These are phyloP conservation scores for Luffa acutangula DNA, from an alignment of 306 rosid genomes.

Conservation along the genomic window DNA sequence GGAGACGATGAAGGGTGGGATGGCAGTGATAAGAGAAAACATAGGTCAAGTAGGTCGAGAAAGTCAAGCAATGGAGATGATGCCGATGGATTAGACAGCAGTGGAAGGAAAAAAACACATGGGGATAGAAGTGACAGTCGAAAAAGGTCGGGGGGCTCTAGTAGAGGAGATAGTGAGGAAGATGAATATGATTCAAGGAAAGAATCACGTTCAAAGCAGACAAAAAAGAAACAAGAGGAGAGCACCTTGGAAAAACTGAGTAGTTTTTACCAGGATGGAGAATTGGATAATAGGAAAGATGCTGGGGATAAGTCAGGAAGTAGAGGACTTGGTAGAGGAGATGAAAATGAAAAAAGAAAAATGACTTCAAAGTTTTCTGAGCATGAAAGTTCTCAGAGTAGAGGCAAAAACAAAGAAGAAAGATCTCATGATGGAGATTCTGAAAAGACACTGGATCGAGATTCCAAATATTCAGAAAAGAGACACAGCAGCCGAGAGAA, in stretches of 20 bases:
- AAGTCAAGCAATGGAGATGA: slow-evolving; percentile 60
- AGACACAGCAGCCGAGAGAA: slow-evolving; percentile 59
- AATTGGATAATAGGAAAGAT: slow-evolving; percentile 51
- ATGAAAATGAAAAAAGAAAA: slow-evolving; percentile 51
- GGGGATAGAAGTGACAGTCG: slow-evolving; percentile 46
- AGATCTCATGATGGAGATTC: slow-evolving; percentile 31
- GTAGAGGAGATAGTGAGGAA: slow-evolving; percentile 54
- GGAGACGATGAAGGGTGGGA: slow-evolving; percentile 74
- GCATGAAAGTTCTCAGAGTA: slow-evolving; percentile 41
- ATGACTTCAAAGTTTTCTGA: slow-evolving; percentile 31
- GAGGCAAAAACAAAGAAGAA: slow-evolving; percentile 45
- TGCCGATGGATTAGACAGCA: slow-evolving; percentile 40
- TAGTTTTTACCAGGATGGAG: slow-evolving; percentile 93
- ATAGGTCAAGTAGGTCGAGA: slow-evolving; percentile 62
- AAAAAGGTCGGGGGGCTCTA: slow-evolving; percentile 46
- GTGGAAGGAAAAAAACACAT: slow-evolving; percentile 48
- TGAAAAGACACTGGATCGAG: slow-evolving; percentile 46
- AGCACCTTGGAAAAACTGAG: slow-evolving; percentile 85
- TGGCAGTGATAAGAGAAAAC: slow-evolving; percentile 62
- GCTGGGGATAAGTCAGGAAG: slow-evolving; percentile 44
- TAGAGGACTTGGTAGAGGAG: slow-evolving; percentile 26
- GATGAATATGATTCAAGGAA: slow-evolving; percentile 64
- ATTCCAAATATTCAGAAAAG: slow-evolving; percentile 47
- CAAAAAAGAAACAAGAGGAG: slow-evolving; percentile 79
- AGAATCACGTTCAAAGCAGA: slow-evolving; percentile 45